These are phyloP conservation scores for Cutaneotrichosporon sp. DNA, from an alignment of 1,284 basidiomycete genomes.

Conservation along the genomic window DNA sequence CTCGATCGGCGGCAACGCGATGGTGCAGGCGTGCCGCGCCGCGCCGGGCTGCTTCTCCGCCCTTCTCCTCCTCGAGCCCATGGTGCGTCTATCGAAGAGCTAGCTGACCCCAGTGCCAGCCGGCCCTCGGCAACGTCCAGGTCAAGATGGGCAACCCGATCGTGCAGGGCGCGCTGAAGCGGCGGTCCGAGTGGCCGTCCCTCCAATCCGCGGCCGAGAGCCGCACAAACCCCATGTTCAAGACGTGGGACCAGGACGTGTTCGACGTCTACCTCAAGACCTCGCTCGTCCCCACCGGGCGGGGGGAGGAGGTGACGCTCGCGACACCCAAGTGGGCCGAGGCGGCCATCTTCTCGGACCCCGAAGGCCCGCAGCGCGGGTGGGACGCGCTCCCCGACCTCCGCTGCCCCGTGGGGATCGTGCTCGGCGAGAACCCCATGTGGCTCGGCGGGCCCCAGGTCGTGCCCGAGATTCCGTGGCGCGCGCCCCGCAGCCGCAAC, in stretches of 20 bases:
- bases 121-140: background rate
- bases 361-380: conserved; percentile 30
- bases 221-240: conserved; percentile 58
- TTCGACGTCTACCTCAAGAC: conserved; percentile 68
- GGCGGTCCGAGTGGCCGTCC: conserved; percentile 64
- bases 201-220: conserved; percentile 56
- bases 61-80: conserved; percentile 76
- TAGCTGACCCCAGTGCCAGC: conserved; percentile 6
- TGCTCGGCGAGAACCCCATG: conserved; percentile 34
- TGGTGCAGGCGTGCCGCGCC: conserved; percentile 63
- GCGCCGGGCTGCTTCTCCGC: conserved; percentile 69
- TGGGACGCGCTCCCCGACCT: conserved; percentile 40
- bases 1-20: conserved; percentile 73
- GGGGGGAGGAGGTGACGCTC: conserved; percentile 28
- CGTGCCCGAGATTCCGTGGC: conserved; percentile 38
- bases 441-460: conserved; percentile 31
- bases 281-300: conserved; percentile 56
- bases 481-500: conserved; percentile 32
- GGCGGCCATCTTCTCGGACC: conserved; percentile 38
- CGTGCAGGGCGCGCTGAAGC: conserved; percentile 59
- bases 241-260: conserved; percentile 60
- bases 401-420: conserved; percentile 33
- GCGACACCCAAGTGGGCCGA: conserved; percentile 43
- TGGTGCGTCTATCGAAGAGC: conserved; percentile 23
- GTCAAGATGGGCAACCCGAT: conserved; percentile 38